phyloP scores from a whole-genome alignment of 163 green algal genomes.

The Chloroidium sp. region DNA sequence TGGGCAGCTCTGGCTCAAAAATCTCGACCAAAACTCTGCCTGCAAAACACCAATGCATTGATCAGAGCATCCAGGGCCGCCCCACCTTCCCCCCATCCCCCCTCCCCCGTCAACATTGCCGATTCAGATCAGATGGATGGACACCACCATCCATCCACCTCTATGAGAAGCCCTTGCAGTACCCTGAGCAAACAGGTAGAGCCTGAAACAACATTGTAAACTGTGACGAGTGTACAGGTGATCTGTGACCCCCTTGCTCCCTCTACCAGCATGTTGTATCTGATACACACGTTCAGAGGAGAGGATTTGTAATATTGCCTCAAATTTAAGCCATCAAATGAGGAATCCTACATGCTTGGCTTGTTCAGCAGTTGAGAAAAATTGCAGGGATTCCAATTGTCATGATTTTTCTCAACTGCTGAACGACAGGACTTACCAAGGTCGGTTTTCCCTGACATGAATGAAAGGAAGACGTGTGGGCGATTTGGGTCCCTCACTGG shows the following conservation, averaged over 20 bases:
- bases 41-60: neutral
- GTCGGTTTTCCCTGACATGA: conserved; percentile 1
- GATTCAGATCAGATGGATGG: neutral
- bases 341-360: too few relatives aligned
- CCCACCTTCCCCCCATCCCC: too few relatives aligned
- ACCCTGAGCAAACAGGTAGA: neutral
- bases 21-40: conserved; percentile 14
- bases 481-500: conserved; percentile 9
- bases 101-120: neutral
- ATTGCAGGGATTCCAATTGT: neutral
- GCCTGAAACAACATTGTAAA: neutral
- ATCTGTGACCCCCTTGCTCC: too few relatives aligned
- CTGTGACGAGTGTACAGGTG: too few relatives aligned
- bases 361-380: neutral
- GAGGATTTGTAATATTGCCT: too few relatives aligned
- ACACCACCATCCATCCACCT: neutral
- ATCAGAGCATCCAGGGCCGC: neutral
- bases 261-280: too few relatives aligned
- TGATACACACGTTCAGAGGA: too few relatives aligned
- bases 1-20: conserved; percentile 16
- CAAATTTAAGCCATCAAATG: too few relatives aligned
- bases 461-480: conserved; percentile 9
- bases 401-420: neutral
- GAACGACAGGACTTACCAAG: neutral
- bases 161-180: neutral